Evolutionary conservation across 208 protist genomes (phyloP), one percentile per base, ranked within the genome.

Genomic region (Acanthamoeba lenticulata): DNA sequence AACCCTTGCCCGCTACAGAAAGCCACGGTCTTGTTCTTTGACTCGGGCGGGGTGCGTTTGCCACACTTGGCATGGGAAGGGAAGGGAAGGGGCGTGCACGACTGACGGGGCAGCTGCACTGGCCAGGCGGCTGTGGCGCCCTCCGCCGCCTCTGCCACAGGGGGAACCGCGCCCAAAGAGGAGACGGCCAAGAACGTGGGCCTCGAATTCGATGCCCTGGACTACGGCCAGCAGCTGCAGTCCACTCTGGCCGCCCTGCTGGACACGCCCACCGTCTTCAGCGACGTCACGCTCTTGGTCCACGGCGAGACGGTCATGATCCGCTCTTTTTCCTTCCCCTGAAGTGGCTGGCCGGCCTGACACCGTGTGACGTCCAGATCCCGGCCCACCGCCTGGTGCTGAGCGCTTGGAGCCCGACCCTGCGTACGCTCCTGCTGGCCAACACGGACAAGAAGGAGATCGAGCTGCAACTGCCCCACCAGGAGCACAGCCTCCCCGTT

Each of bases 11-110:
- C 67, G n/a, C 67, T 44, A 15, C 77, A 88, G 79, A 52, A 88
- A 88, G 79, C 79, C 9, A 88, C 79, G 36, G 47, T 52, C 15
- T n/a, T 60, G 44, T 88, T 88, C 79, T 88, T 88, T 32, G 79
- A 88, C 47, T 60, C 42, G 6, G 79, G 79, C 38, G 79, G 79
- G 1, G 79, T 88, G 24, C 79, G 79, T 47, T 34, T 7, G n/a
- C 57, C n/a, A 21, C n/a, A n/a, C n/a, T n/a, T n/a, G n/a, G n/a
- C n/a, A n/a, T n/a, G n/a, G n/a, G n/a, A n/a, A n/a, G n/a, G n/a
- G n/a, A n/a, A n/a, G n/a, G n/a, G n/a, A n/a, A n/a, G n/a, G n/a
- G n/a, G n/a, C n/a, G n/a, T n/a, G n/a, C n/a, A n/a, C n/a, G n/a
- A n/a, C n/a, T n/a, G n/a, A n/a, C 6, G 38, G 6, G 11, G n/a